These are phyloP conservation scores for Niveomyces coronatus DNA, from an alignment of 2,329 filamentous ascomycete species.

Conservation along the genomic window DNA sequence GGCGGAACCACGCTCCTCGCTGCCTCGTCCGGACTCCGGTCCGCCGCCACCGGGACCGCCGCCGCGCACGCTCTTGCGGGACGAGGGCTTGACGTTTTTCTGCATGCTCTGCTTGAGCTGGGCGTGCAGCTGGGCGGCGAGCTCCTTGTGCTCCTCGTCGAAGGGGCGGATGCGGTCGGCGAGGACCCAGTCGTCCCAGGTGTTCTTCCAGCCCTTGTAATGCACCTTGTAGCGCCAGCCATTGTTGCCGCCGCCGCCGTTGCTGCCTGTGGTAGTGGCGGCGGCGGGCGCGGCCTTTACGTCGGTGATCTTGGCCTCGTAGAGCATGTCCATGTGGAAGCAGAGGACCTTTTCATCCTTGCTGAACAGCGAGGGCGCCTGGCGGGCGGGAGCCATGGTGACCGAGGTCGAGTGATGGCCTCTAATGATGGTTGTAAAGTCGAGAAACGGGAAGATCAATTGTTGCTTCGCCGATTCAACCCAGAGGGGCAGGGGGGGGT, in stretches of 20 bases:
- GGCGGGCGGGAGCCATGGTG: constrained; percentile 32
- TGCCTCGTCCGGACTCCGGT: constrained; percentile 51
- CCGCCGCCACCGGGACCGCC: constrained; percentile 16
- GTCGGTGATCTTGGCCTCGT: constrained; percentile 93
- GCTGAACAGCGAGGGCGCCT: constrained; percentile 37
- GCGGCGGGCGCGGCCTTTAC: constrained; percentile 53
- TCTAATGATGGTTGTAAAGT: not conserved
- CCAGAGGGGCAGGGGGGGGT: too few species aligned
- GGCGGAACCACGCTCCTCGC: constrained; percentile 61
- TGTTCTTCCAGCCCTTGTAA: constrained; percentile 99
- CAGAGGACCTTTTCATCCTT: constrained; percentile 94
- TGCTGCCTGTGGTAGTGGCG: too few species aligned
- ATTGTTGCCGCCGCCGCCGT: constrained; percentile 19
- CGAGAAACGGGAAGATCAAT: too few species aligned
- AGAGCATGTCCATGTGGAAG: constrained; percentile 94
- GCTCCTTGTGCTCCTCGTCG: constrained; percentile 87
- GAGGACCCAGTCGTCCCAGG: constrained; percentile 98
- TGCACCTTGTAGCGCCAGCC: constrained; percentile 85
- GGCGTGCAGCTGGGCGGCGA: constrained; percentile 63
- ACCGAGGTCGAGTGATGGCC: not conserved
- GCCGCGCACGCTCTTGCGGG: constrained; percentile 32
- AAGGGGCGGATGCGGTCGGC: constrained; percentile 90
- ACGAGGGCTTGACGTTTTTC: constrained; percentile 42
- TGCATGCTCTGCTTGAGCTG: constrained; percentile 53
- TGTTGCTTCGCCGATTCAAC: too few species aligned